Evolutionary conservation across 179 eudicot genomes (phyloP).

Genomic region (Silene coronaria): DNA sequence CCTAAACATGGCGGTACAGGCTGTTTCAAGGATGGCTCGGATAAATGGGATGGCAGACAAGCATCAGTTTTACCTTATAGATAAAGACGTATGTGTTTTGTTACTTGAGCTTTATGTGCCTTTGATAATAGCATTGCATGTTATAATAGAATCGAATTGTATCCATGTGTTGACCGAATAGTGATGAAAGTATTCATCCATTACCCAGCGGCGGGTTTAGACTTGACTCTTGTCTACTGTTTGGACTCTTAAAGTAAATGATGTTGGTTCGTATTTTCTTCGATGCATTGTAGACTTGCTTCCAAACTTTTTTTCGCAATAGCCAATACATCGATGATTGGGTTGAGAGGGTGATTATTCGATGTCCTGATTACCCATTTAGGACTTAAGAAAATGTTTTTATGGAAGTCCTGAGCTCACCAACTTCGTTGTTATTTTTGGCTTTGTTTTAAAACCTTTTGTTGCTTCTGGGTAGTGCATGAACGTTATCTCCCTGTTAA

Average conservation of each 20-base stretch:
- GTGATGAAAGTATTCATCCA: background rate
- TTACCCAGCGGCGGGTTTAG: background rate
- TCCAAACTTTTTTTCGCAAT: background rate
- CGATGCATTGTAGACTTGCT: background rate
- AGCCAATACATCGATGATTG: background rate
- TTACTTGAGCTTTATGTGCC: background rate
- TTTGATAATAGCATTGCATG: background rate
- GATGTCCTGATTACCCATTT: background rate
- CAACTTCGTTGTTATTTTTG: too few species aligned
- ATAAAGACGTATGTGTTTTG: conserved; percentile 65
- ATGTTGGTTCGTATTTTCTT: background rate
- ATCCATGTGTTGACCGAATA: background rate
- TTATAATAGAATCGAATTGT: background rate
- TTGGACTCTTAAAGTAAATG: background rate
- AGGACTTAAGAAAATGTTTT: background rate
- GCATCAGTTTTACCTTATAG: conserved; percentile 85
- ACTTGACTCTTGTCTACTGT: background rate
- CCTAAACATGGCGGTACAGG: conserved; percentile 82
- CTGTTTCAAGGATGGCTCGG: conserved; percentile 73
- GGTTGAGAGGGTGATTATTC: background rate
- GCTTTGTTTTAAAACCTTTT: background rate
- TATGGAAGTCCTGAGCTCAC: too few species aligned
- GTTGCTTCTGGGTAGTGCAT: conserved; percentile 1
- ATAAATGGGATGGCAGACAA: conserved; percentile 34
- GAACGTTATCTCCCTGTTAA: background rate